Base-by-base conservation (phyloP, 176 grass and related monocot genomes). In the Carex kokanica region DNA sequence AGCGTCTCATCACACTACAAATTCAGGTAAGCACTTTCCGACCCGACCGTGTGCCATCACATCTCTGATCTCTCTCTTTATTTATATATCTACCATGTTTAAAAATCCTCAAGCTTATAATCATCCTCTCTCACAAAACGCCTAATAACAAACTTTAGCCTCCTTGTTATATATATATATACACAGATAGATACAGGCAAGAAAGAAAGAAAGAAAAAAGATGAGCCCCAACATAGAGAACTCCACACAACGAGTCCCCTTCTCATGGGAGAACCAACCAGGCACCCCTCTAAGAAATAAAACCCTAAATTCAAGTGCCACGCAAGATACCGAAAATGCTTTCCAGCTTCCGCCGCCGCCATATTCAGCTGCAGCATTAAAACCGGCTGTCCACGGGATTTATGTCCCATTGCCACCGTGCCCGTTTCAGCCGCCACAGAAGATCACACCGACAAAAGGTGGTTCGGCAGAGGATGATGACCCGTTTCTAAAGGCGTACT, bases 241-340 rank as follows among this genome's bases (percentile, higher is more conserved):
- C 18, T 75, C 60, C 25, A 79, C 34, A 31, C 25, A 60, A 15
- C 83, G 64, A 51, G 74, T 90, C 0, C 84, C 88, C 27, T 90
- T 90, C 63, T 86, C 88, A 67, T 86, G 88, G 88, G 88, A 90
- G 84, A 86, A 90, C 27, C 61, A 87, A 61, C 84, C 88, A 3
- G 88, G 88, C 8, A 74, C 80, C 6, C 86, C 21, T 86, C 78
- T 79, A 73, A 53, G 43, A 71, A 68, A 29, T 9, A 58, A 56
- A 66, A 81, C 40, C 16, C 21, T 59, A 66, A 47, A 8, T 82
- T 25, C 80, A 6, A 53, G 2, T 59, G 34, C 13, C 23, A 12
- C 11, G 12, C 12, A 67, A 34, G 25, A 82, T 49, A 17, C 41
- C 0, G n/a, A 82, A 32, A 72, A 78, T 31, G n/a, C n/a, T 54